phyloP scores from a whole-genome alignment of 2,329 filamentous ascomycete species.

The Acephala macrosclerotiorum region DNA sequence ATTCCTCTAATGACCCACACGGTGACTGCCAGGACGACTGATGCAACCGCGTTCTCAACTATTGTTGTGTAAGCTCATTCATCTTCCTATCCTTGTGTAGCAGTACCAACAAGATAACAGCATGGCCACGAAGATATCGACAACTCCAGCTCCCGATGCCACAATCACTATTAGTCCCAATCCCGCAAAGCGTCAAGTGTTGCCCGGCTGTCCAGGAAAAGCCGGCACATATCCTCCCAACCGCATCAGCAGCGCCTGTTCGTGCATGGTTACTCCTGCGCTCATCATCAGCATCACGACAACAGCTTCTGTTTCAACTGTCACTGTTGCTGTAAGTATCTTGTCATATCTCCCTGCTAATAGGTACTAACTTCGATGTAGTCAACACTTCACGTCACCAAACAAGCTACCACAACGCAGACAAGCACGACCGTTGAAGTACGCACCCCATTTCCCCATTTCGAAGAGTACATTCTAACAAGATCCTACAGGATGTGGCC shows the following conservation, averaged over 20 bases:
- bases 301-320: slow-evolving; percentile 1
- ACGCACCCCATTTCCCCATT: not conserved
- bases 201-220: slow-evolving; percentile 12
- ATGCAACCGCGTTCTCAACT: slow-evolving; percentile 8
- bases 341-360: no score
- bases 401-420: slow-evolving; percentile 1
- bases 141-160: slow-evolving; percentile 5
- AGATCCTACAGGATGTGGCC: slow-evolving; percentile 5
- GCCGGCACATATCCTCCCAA: slow-evolving; percentile 11
- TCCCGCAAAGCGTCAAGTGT: slow-evolving; percentile 4
- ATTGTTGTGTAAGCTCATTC: slow-evolving; percentile 8
- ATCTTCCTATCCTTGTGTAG: no score
- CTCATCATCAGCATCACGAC: not conserved
- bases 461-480: not conserved
- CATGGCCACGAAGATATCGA: slow-evolving; percentile 11
- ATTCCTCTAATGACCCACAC: slow-evolving; percentile 6
- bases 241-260: slow-evolving; percentile 17
- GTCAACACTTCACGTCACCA: slow-evolving; percentile 1
- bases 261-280: slow-evolving; percentile 13
- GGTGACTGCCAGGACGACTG: slow-evolving; percentile 6
- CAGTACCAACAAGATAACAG: not conserved
- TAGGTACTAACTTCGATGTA: not conserved
- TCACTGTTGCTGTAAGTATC: slow-evolving; percentile 2
- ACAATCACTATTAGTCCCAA: slow-evolving; percentile 15
- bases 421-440: slow-evolving; percentile 1